A percentile compares a stretch with the other conserved stretches of the same genome.
phyloP scores from a whole-genome alignment of 148 eudicot genomes.

The Pharnaceum exiguum region DNA sequence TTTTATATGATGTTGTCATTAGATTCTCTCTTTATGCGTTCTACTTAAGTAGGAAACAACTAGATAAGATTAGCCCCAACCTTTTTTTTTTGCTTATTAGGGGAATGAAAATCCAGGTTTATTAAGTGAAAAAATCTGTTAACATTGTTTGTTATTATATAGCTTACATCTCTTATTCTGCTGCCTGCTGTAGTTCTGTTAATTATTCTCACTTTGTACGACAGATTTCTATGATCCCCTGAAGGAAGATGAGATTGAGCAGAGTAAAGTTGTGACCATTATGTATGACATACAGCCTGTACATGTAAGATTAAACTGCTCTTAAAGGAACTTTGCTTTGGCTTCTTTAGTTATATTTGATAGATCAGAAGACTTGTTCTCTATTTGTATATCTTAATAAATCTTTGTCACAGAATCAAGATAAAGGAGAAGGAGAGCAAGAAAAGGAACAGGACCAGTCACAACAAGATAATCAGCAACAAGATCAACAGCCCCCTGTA shows the following conservation, averaged over 20 bases:
- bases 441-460: background rate
- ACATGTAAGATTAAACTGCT: constrained; percentile 15
- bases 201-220: constrained; percentile 7
- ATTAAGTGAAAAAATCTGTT: no score
- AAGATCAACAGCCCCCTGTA: background rate
- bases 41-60: no score
- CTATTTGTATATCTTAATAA: no score
- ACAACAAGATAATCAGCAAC: background rate
- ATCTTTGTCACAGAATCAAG: no score
- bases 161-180: no score
- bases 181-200: no score
- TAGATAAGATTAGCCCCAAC: no score
- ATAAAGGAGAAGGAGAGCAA: no score
- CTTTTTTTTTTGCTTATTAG: no score
- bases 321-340: background rate
- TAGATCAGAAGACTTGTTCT: background rate
- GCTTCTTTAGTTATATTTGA: background rate
- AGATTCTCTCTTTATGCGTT: no score
- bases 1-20: background rate
- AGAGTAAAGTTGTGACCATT: constrained; percentile 69
- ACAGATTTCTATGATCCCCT: constrained; percentile 90
- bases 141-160: no score
- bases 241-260: constrained; percentile 81
- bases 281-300: constrained; percentile 81
- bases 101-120: no score